These are phyloP conservation scores for Desmodesmus armatus DNA, from an alignment of 139 green algal genomes.

Conservation along the genomic window DNA sequence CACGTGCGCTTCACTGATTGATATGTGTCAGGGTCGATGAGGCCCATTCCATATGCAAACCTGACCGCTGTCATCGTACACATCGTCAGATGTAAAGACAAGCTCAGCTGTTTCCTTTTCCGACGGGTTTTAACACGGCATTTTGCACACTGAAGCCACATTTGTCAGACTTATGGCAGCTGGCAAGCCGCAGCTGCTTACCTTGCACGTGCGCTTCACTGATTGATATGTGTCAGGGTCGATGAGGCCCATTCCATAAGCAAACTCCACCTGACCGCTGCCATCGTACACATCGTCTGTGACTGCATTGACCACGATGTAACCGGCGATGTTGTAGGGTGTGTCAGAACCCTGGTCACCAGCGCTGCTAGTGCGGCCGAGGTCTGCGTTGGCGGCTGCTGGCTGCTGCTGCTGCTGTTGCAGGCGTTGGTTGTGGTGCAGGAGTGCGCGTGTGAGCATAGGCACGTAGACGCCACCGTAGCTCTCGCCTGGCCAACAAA, in stretches of 20 bases:
- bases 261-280: slow-evolving; percentile 73
- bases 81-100: too few species aligned
- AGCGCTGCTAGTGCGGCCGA: background rate
- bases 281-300: slow-evolving; percentile 75
- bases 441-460: slow-evolving; percentile 57
- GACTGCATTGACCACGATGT: slow-evolving; percentile 82
- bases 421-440: slow-evolving; percentile 42
- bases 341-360: slow-evolving; percentile 5
- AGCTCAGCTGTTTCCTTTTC: too few species aligned
- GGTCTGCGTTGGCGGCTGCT: slow-evolving; percentile 46
- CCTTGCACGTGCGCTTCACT: slow-evolving; percentile 52
- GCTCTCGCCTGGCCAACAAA: slow-evolving; percentile 61
- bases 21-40: slow-evolving; percentile 65
- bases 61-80: slow-evolving; percentile 70
- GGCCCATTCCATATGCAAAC: slow-evolving; percentile 68
- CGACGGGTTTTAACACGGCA: too few species aligned
- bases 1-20: slow-evolving; percentile 44
- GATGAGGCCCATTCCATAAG: slow-evolving; percentile 66
- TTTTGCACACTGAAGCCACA: too few species aligned
- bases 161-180: too few species aligned
- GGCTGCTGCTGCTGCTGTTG: slow-evolving; percentile 13
- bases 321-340: slow-evolving; percentile 61
- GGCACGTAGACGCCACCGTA: slow-evolving; percentile 81
- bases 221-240: slow-evolving; percentile 52
- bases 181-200: too few species aligned